Evolutionary conservation across 2,329 filamentous ascomycete genomes (phyloP).

Genomic region (Aspergillus sp.): DNA sequence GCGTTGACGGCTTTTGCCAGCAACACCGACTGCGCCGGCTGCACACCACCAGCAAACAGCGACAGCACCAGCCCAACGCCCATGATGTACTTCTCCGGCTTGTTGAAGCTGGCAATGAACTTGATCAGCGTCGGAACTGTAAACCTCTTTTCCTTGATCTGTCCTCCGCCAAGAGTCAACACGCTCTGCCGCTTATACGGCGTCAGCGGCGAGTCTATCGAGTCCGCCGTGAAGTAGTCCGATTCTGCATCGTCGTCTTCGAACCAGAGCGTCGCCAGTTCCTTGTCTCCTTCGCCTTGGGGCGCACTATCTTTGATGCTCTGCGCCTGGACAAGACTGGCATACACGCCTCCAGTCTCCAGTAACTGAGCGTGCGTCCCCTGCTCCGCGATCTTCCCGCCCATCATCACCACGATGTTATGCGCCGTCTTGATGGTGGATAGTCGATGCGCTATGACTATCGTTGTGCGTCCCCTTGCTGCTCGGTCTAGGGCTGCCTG

Average conservation of each 20-base stretch:
- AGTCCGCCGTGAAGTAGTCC: constrained; percentile 9
- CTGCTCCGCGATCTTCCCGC: constrained; percentile 80
- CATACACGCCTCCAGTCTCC: constrained; percentile 67
- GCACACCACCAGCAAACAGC: constrained; percentile 73
- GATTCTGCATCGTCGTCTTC: constrained; percentile 9
- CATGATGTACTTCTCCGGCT: constrained; percentile 69
- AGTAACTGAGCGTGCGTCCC: constrained; percentile 77
- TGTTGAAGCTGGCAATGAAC: constrained; percentile 76
- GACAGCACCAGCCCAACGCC: constrained; percentile 67
- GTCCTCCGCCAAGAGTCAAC: not conserved
- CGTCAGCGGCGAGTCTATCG: constrained; percentile 13
- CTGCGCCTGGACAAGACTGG: constrained; percentile 70
- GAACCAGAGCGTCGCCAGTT: constrained; percentile 12
- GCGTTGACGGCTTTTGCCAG: constrained; percentile 81
- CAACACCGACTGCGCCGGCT: constrained; percentile 73
- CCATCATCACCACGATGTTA: constrained; percentile 69
- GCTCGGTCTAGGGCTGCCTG: constrained; percentile 89
- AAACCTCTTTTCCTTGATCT: constrained; percentile 37
- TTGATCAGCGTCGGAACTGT: constrained; percentile 70
- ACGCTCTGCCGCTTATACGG: not conserved
- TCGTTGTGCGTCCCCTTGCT: constrained; percentile 83
- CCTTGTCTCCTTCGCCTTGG: not conserved
- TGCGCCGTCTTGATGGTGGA: constrained; percentile 69
- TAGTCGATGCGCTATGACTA: constrained; percentile 91
- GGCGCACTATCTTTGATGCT: constrained; percentile 50